Conservation (phyloP, 345 rosid genomes). For the Xanthoceras sorbifolium region DNA sequence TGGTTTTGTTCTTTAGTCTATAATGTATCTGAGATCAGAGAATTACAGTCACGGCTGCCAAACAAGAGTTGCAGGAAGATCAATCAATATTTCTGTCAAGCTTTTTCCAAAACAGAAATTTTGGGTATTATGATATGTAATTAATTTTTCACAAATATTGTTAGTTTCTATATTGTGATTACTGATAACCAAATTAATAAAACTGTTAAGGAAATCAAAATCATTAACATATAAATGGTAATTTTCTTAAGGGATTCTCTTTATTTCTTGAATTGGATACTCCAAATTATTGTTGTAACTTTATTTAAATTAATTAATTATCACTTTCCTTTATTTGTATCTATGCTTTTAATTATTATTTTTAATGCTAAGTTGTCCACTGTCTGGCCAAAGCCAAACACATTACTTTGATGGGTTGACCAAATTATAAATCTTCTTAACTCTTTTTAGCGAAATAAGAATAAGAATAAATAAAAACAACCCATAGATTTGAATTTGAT, state of each 20-base stretch:
- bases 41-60: constrained; percentile 4
- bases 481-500: background rate
- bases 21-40: constrained; percentile 7
- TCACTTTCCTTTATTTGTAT: background rate
- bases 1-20: background rate
- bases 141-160: too few species aligned
- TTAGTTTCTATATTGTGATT: too few species aligned
- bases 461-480: background rate
- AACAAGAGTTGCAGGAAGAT: background rate
- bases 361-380: background rate
- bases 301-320: background rate
- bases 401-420: constrained; percentile 12
- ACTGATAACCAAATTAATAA: too few species aligned
- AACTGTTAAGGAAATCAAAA: too few species aligned
- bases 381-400: constrained; percentile 21
- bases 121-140: background rate
- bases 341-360: background rate
- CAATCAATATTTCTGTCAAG: background rate
- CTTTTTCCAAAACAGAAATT: too few species aligned
- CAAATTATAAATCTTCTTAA: background rate
- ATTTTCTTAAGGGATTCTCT: too few species aligned
- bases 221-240: too few species aligned
- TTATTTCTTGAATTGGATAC: background rate
- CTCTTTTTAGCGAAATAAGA: background rate
- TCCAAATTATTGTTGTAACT: background rate